These are phyloP conservation scores for Quercus glauca DNA, from an alignment of 306 rosid species.

Conservation along the genomic window DNA sequence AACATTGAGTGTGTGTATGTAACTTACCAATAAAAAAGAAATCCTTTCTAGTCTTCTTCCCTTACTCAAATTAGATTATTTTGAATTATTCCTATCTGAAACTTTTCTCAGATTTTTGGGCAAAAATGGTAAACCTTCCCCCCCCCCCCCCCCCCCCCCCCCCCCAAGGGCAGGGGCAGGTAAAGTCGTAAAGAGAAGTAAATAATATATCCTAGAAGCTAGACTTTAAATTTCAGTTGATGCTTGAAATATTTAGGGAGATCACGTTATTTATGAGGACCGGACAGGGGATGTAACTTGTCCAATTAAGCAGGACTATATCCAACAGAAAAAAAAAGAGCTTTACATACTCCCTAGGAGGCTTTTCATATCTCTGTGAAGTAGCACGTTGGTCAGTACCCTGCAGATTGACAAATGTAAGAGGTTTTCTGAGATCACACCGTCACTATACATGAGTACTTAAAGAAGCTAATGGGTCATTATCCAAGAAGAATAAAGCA, in stretches of 20 bases:
- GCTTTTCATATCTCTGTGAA: slow-evolving; percentile 39
- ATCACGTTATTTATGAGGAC: background rate
- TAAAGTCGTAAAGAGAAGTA: background rate
- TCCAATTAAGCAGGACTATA: background rate
- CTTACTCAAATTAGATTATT: background rate
- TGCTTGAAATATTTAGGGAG: background rate
- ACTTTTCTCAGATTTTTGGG: no score
- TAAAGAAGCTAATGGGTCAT: background rate
- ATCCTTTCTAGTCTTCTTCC: no score
- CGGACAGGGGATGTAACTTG: background rate
- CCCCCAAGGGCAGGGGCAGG: no score
- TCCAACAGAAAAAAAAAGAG: slow-evolving; percentile 1
- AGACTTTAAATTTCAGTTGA: slow-evolving; percentile 5
- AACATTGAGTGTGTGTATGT: no score
- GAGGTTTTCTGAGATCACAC: slow-evolving; percentile 8
- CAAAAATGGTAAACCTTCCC: no score
- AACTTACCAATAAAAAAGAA: background rate
- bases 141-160: no score
- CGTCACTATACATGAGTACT: slow-evolving; percentile 17
- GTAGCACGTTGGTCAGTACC: slow-evolving; percentile 19
- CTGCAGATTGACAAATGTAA: slow-evolving; percentile 51
- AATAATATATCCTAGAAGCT: background rate
- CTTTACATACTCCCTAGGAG: slow-evolving; percentile 41
- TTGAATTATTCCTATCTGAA: no score
- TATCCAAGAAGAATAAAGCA: slow-evolving; percentile 22